Conservation (phyloP, 768 basidiomycete genomes). For the Hypsizygus marmoreus region DNA sequence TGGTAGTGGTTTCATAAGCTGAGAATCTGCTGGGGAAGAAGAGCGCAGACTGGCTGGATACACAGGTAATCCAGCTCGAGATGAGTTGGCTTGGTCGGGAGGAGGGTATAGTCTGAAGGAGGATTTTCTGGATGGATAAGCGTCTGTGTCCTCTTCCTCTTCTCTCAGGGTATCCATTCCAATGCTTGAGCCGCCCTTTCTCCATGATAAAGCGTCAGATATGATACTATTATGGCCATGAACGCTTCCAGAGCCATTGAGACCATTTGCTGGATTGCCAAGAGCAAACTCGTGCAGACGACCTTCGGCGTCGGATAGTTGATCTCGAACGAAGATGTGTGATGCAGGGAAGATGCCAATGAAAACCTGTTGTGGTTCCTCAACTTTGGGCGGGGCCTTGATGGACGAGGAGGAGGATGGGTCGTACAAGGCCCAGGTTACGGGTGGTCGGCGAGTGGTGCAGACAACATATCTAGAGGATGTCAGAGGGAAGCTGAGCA, state of each 20-base stretch:
- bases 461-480: conserved; percentile 78
- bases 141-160: conserved; percentile 57
- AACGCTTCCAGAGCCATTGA: conserved; percentile 29
- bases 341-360: conserved; percentile 94
- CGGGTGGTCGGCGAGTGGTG: conserved; percentile 72
- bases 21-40: conserved; percentile 64
- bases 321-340: conserved; percentile 84
- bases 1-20: conserved; percentile 71
- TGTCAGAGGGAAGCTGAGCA: conserved; percentile 5
- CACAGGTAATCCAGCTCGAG: conserved; percentile 70
- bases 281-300: conserved; percentile 77
- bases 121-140: conserved; percentile 51
- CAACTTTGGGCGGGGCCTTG: conserved; percentile 58
- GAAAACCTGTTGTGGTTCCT: conserved; percentile 85
- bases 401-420: conserved; percentile 49
- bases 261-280: conserved; percentile 26
- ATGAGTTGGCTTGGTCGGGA: conserved; percentile 73
- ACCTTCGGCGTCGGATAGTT: conserved; percentile 86
- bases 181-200: conserved; percentile 41
- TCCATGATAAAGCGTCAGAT: conserved; percentile 51
- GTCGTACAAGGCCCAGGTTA: conserved; percentile 66
- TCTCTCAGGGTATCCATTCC: conserved; percentile 63
- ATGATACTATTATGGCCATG: conserved; percentile 39
- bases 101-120: conserved; percentile 73
- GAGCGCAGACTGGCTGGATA: conserved; percentile 79